Evolutionary conservation across 176 grass and related monocot genomes (phyloP).

Genomic region (Zoysia japonica): DNA sequence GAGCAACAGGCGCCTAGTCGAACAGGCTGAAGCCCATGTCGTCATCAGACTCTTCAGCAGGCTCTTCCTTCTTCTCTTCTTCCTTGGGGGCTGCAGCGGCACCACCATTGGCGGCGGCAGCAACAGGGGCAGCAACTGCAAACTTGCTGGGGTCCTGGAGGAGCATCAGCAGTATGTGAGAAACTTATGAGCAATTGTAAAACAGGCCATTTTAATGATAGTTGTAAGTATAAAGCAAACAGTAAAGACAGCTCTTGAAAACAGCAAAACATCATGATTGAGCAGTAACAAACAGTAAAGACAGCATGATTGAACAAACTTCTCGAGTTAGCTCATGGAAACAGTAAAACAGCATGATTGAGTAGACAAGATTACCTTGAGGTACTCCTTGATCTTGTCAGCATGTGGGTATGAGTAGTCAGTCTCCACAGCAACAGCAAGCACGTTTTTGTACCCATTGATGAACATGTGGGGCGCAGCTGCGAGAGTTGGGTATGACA

Average conservation of each 20-base stretch:
- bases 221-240: no score
- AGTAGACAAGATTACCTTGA: constrained; percentile 53
- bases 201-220: no score
- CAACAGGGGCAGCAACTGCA: constrained; percentile 48
- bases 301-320: no score
- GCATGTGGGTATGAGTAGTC: constrained; percentile 76
- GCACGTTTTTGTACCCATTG: constrained; percentile 86
- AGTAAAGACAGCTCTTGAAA: no score
- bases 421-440: constrained; percentile 76
- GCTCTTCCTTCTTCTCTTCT: constrained; percentile 73
- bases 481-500: constrained; percentile 79
- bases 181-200: no score
- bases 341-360: not conserved
- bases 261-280: no score
- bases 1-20: constrained; percentile 38
- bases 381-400: constrained; percentile 85
- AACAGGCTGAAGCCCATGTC: constrained; percentile 86
- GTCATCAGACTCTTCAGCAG: constrained; percentile 59
- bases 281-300: no score
- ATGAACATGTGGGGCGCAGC: constrained; percentile 87
- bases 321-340: no score
- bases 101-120: constrained; percentile 38
- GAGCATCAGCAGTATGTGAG: not conserved
- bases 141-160: constrained; percentile 83
- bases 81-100: constrained; percentile 39